Evolutionary conservation across 805 yeast species (phyloP).

Genomic region (Saccharomycopsis guyanensis): DNA sequence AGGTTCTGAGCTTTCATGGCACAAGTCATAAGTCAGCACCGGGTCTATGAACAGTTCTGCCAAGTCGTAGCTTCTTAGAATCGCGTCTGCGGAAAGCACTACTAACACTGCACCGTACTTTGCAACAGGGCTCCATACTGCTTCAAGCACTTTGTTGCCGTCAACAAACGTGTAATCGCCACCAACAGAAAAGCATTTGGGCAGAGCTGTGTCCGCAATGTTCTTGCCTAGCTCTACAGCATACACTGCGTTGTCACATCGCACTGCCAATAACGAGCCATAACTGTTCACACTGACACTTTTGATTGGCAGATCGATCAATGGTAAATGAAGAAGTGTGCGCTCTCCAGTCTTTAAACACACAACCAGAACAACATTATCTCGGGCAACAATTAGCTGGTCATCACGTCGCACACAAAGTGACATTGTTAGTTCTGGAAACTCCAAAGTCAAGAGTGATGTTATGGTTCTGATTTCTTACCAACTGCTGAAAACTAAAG

Average conservation of each 20-base stretch:
- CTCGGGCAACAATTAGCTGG: slow-evolving; percentile 9
- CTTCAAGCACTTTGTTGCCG: slow-evolving; percentile 29
- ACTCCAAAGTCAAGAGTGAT: too few species aligned
- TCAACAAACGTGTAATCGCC: slow-evolving; percentile 22
- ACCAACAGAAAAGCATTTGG: slow-evolving; percentile 23
- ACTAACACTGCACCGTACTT: slow-evolving; percentile 37
- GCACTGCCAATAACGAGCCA: slow-evolving; percentile 37
- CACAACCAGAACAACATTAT: slow-evolving; percentile 24
- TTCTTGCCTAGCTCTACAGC: slow-evolving; percentile 25
- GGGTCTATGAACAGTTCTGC: slow-evolving; percentile 26
- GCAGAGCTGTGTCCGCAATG: neutral
- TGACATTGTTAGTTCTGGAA: too few species aligned
- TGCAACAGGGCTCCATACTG: slow-evolving; percentile 40
- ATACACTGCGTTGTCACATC: slow-evolving; percentile 28
- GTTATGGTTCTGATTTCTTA: too few species aligned
- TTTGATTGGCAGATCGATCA: slow-evolving; percentile 28
- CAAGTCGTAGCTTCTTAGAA: slow-evolving; percentile 32
- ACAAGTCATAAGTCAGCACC: slow-evolving; percentile 22
- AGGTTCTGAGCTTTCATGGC: slow-evolving; percentile 22
- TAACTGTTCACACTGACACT: slow-evolving; percentile 33
- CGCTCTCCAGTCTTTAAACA: neutral
- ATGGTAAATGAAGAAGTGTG: neutral
- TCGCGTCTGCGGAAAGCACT: slow-evolving; percentile 30
- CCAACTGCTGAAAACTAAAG: too few species aligned
- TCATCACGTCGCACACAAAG: neutral